Evolutionary conservation across 2,329 filamentous ascomycete genomes (phyloP).

Genomic region (Cryphonectria parasitica): DNA sequence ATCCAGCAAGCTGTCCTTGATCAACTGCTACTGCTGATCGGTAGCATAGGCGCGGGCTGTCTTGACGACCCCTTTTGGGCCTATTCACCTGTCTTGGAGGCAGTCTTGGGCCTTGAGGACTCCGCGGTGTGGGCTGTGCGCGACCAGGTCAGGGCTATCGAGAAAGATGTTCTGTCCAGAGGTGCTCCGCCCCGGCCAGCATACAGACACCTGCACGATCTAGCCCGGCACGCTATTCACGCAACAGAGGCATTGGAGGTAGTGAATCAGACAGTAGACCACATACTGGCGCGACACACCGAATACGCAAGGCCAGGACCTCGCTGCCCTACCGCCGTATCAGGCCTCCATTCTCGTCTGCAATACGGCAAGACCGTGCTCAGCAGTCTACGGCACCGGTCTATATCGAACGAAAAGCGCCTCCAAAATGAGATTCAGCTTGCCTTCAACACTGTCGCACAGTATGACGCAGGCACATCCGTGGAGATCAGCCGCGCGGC

Average conservation of each 20-base stretch:
- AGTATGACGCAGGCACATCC: slow-evolving; percentile 44
- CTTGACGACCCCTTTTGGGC: slow-evolving; percentile 41
- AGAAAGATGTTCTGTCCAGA: slow-evolving; percentile 29
- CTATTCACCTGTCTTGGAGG: slow-evolving; percentile 37
- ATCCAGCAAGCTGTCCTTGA: neutral
- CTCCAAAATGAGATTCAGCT: slow-evolving; percentile 61
- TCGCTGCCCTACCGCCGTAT: neutral
- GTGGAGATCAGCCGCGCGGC: slow-evolving; percentile 46
- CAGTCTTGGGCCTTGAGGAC: slow-evolving; percentile 40
- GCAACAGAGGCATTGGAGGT: slow-evolving; percentile 48
- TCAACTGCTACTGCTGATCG: neutral
- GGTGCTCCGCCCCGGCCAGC: slow-evolving; percentile 32
- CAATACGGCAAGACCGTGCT: slow-evolving; percentile 40
- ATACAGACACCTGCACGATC: slow-evolving; percentile 45
- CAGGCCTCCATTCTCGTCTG: slow-evolving; percentile 36
- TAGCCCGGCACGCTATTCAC: slow-evolving; percentile 49
- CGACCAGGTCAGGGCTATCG: slow-evolving; percentile 40
- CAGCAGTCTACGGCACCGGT: slow-evolving; percentile 41
- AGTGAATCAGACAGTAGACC: slow-evolving; percentile 37
- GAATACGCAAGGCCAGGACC: neutral
- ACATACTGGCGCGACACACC: slow-evolving; percentile 36
- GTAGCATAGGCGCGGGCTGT: neutral
- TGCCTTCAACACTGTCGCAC: slow-evolving; percentile 48
- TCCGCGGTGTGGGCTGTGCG: slow-evolving; percentile 46
- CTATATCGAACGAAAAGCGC: slow-evolving; percentile 46